Conservation (phyloP, 2,329 filamentous ascomycete genomes). For the Fusarium sp. region DNA sequence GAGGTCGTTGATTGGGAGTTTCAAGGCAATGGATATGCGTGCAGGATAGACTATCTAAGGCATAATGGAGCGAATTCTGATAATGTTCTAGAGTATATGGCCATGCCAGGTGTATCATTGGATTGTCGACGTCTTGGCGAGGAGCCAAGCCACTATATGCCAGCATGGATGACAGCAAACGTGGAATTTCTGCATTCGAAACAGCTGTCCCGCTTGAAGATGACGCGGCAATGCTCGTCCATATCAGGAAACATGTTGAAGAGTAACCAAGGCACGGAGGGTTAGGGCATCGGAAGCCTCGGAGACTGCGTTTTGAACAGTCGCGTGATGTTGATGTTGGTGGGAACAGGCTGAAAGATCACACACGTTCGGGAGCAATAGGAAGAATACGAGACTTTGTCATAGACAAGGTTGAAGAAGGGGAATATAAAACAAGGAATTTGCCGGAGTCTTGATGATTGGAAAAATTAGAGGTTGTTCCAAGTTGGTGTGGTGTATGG, state of each 20-base stretch:
- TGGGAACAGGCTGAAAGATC: not conserved
- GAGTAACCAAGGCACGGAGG: not conserved
- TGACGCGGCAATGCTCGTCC: not conserved
- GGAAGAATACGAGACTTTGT: not conserved
- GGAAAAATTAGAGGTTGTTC: conserved; percentile 13
- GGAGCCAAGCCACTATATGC: not conserved
- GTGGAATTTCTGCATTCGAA: not conserved
- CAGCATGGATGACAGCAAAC: not conserved
- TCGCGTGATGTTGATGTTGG: conserved; percentile 21
- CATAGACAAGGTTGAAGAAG: not conserved
- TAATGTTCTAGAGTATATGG: not conserved
- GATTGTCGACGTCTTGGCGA: not conserved
- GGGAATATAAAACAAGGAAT: conserved; percentile 14
- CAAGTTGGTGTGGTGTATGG: not conserved
- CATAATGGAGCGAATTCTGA: not conserved
- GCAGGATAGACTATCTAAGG: not conserved
- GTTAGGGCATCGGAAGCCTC: not conserved
- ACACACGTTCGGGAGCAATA: not conserved
- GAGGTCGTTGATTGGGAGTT: not conserved
- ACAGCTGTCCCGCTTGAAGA: not conserved
- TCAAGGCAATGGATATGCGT: not conserved
- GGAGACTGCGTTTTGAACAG: not conserved
- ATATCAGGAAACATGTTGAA: not conserved
- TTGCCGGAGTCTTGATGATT: conserved; percentile 18
- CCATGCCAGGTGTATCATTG: not conserved